Evolutionary conservation across 208 protist genomes (phyloP), one percentile per base, ranked within the genome.

Genomic region (Tritrichomonas foetus): DNA sequence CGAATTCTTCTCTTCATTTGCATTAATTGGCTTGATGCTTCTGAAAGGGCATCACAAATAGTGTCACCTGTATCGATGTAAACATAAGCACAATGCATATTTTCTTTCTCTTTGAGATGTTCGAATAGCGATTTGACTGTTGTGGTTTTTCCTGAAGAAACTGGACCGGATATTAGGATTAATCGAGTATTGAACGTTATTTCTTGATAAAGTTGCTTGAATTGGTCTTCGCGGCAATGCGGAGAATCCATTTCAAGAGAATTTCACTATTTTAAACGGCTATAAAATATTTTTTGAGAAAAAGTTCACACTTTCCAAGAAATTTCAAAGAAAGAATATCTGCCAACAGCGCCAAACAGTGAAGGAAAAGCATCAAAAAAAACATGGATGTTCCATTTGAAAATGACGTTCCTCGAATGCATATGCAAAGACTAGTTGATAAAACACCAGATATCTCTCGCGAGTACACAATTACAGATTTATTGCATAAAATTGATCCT

Each of bases 111-210:
- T 69, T 69, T 69, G 3, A 69, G 3, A 41, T 25, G 47, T 11
- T 89, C 47, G 16, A 44, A 57, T 39, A 89, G 5, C 2, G 27
- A 13, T n/a, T 89, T 47, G 8, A 89, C 47, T 39, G 78, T 89
- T n/a, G 30, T 89, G 2, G 78, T 53, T 89, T 89, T 89, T 57
- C 78, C 78, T 9, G 78, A 89, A 44, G 78, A 89, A 61, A 89
- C 47, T 5, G 78, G 78, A 36, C 78, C 78, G 27, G 78, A 89
- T 57, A 89, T 39, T 13, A 49, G 25, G 22, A 89, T 89, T 1
- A 89, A n/a, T 47, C 27, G 33, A 30, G n/a, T 39, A n/a, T 33
- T 33, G 11, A 8, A 57, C 20, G 22, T 33, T 39, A 89, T 39
- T 20, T 41, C 41, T 9, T 89, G 16, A 1, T 1, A 33, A 50